Percentiles rank a stretch among this genome's conserved stretches.
These are phyloP conservation scores for Piper longum DNA, from an alignment of 164 flowering plant genomes.

Conservation along the genomic window DNA sequence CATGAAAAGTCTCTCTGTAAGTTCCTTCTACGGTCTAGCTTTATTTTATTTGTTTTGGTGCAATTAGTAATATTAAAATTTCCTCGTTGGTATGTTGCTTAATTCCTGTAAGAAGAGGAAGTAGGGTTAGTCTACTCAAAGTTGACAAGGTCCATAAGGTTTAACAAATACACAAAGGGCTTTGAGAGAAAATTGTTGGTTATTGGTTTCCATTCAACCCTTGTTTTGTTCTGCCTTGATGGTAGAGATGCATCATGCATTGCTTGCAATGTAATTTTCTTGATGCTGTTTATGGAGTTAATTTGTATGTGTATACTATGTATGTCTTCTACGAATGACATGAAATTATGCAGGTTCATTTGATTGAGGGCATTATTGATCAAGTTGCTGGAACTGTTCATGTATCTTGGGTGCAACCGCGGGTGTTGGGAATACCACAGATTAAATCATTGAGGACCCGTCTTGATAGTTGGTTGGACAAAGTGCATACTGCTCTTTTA, in stretches of 20 bases:
- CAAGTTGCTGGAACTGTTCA: conserved; percentile 90
- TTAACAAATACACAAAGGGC: no score
- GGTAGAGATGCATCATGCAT: conserved; percentile 45
- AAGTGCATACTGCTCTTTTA: conserved; percentile 69
- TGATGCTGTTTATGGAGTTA: no score
- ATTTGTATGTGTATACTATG: no score
- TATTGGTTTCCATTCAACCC: conserved; percentile 87
- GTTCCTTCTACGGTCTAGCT: conserved; percentile 11
- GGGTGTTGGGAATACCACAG: conserved; percentile 78
- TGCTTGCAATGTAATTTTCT: no score
- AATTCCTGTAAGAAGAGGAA: no score
- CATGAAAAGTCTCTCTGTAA: conserved; percentile 94
- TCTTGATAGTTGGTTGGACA: conserved; percentile 68
- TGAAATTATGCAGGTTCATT: conserved; percentile 55
- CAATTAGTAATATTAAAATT: background rate
- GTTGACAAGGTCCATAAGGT: no score
- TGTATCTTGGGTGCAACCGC: conserved; percentile 93
- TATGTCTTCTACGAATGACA: no score
- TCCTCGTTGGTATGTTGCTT: no score
- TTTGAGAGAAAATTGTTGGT: conserved; percentile 25
- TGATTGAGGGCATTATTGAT: conserved; percentile 90
- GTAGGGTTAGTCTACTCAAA: no score
- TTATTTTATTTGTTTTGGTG: background rate
- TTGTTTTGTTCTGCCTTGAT: conserved; percentile 56
- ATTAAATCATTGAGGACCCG: conserved; percentile 71